Evolutionary conservation across 2,329 filamentous ascomycete species (phyloP), one percentile per base, ranked within the genome.

Genomic region (Periconia sp.): DNA sequence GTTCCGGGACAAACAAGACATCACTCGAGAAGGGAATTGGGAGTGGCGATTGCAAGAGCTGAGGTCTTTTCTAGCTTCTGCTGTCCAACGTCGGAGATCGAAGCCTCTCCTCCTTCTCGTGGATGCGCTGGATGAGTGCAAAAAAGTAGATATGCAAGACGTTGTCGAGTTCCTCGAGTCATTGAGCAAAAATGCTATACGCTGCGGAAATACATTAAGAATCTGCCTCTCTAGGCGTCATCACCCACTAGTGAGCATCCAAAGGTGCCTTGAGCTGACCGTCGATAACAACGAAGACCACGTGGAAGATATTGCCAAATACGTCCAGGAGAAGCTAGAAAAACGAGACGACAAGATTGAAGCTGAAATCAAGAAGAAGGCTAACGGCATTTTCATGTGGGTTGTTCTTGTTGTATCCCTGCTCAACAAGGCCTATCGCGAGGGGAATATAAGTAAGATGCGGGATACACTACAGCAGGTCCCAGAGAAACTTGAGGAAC

Each of bases 71-170:
- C 50, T 58, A 9, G 50, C 45, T 41, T 43, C 51, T 19, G 59
- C 63, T 18, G 47, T 66, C 27, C 53, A 49, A 37, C 47, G 53
- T n/a, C 47, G 54, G 11, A 41, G 53, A 33, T 47, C 35, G 33
- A 49, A 19, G 15, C 59, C 53, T 35, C 41, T 66, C 15, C 41
- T 58, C 14, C 50, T 47, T 30, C 60, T 68, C 30, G 57, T 71
- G 0, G 78, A 81, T 52, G 79, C 79, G 0, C 67, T 81, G 2
- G 79, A 82, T 41, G 79, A 81, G 55, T 80, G 77, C 54, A 65
- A 77, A 7, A 74, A 77, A 46, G 49, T 59, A 2, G 63, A 81
- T 45, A 64, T 75, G 3, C 65, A 67, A 31, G 64, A 72, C 1
- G 79, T 82, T 73, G 60, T 81, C 1, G 43, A 61, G 0, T 76